Percentiles rank a stretch among this genome's conserved stretches.
Evolutionary conservation across 768 basidiomycete species (phyloP).

Genomic region (Austroboletus eburneus): DNA sequence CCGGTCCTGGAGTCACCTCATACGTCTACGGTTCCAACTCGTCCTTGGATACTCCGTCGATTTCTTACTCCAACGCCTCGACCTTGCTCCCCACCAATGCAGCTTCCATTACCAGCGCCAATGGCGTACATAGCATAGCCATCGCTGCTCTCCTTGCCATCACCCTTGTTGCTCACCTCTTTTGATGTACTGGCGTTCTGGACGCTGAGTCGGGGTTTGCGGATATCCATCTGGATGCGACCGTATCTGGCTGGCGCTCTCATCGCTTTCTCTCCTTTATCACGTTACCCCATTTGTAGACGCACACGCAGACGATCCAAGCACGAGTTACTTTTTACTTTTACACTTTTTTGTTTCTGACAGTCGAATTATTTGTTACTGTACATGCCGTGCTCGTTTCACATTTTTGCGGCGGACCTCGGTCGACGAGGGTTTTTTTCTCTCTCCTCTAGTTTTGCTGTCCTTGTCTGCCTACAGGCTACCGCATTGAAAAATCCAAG

Average conservation of each 20-base stretch:
- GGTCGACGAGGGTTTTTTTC: not conserved
- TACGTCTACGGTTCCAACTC: conserved; percentile 62
- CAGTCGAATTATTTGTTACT: not conserved
- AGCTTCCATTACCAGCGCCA: conserved; percentile 3
- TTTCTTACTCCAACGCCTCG: conserved; percentile 57
- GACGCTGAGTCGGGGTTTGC: not conserved
- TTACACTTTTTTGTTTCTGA: not conserved
- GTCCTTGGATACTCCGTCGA: conserved; percentile 46
- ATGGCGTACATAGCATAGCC: conserved; percentile 11
- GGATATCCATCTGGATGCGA: not conserved
- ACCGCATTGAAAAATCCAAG: too few relatives aligned
- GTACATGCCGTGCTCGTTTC: not conserved
- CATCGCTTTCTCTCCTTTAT: not conserved
- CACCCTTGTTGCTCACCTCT: conserved; percentile 15
- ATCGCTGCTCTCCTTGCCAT: conserved; percentile 10
- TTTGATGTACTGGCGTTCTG: conserved; percentile 12
- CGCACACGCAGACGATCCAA: not conserved
- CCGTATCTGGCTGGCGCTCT: not conserved
- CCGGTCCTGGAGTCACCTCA: conserved; percentile 48
- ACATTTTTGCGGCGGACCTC: not conserved
- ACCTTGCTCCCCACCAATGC: conserved; percentile 44
- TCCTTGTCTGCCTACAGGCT: too few relatives aligned
- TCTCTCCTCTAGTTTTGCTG: too few relatives aligned
- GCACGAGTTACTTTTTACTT: not conserved
- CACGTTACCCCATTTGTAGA: conserved; percentile 1